Percentiles rank a stretch among this genome's conserved stretches.
Conservation (phyloP, 2,329 filamentous ascomycete genomes). For the Leptographium procerum region DNA sequence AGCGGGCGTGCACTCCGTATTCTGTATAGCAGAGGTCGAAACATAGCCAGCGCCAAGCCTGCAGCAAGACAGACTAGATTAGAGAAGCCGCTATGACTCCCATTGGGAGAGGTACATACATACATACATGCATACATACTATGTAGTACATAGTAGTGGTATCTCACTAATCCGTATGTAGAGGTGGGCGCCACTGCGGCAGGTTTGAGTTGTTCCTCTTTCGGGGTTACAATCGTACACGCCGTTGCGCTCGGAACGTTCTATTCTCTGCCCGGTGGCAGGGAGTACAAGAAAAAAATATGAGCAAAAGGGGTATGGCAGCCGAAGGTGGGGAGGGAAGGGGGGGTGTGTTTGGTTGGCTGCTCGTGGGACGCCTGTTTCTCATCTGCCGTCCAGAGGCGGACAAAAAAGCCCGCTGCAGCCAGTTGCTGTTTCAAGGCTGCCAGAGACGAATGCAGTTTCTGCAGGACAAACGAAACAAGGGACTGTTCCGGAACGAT, state of each 20-base stretch:
- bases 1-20: neutral
- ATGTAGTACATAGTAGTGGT: no score
- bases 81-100: neutral
- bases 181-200: neutral
- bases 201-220: neutral
- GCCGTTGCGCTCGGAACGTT: neutral
- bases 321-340: neutral
- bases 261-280: neutral
- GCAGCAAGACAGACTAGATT: neutral
- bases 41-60: neutral
- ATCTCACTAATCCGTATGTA: no score
- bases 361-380: neutral
- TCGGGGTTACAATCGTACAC: neutral
- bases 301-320: neutral
- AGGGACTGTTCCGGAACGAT: neutral
- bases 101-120: no score
- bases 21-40: neutral
- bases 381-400: neutral
- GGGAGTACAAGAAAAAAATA: neutral
- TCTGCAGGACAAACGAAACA: neutral
- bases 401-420: neutral
- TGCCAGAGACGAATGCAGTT: neutral
- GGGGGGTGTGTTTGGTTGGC: no score
- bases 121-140: no score
- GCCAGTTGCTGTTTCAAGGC: neutral